Percentiles rank a stretch among this genome's conserved stretches.
Evolutionary conservation across 257 asterid genomes (phyloP).

Genomic region (Pogostemon cablin): DNA sequence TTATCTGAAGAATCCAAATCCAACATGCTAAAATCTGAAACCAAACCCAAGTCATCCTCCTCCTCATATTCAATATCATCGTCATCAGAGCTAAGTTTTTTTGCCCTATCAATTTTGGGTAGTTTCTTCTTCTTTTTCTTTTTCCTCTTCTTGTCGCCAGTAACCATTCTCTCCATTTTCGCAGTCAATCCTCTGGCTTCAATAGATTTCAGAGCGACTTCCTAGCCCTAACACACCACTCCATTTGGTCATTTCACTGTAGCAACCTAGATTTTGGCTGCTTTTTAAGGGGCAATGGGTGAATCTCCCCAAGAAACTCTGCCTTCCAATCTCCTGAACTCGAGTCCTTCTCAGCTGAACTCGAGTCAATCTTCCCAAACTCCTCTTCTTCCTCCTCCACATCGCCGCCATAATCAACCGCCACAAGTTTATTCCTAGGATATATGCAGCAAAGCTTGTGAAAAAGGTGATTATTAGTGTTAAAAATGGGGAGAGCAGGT

Average conservation of each 20-base stretch:
- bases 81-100: conserved; percentile 3
- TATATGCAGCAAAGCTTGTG: conserved; percentile 45
- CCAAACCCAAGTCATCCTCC: conserved; percentile 43
- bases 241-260: conserved; percentile 58
- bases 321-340: conserved; percentile 66
- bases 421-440: conserved; percentile 29
- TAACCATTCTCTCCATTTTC: conserved; percentile 57
- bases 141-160: conserved; percentile 51
- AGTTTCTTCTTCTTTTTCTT: conserved; percentile 45
- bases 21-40: conserved; percentile 35
- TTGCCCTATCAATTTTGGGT: conserved; percentile 38
- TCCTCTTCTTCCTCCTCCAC: conserved; percentile 32
- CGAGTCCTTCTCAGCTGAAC: conserved; percentile 27
- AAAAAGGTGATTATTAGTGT: conserved; percentile 35
- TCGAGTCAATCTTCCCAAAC: conserved; percentile 23
- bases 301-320: conserved; percentile 65
- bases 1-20: conserved; percentile 40
- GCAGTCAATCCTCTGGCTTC: conserved; percentile 77
- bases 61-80: conserved; percentile 32
- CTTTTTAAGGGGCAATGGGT: conserved; percentile 44
- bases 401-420: conserved; percentile 31
- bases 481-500: conserved; percentile 33
- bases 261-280: conserved; percentile 57
- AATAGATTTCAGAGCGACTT: conserved; percentile 84
- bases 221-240: conserved; percentile 96